Base-by-base conservation (phyloP, 1,139 yeast species). In the Pichia sp. region DNA sequence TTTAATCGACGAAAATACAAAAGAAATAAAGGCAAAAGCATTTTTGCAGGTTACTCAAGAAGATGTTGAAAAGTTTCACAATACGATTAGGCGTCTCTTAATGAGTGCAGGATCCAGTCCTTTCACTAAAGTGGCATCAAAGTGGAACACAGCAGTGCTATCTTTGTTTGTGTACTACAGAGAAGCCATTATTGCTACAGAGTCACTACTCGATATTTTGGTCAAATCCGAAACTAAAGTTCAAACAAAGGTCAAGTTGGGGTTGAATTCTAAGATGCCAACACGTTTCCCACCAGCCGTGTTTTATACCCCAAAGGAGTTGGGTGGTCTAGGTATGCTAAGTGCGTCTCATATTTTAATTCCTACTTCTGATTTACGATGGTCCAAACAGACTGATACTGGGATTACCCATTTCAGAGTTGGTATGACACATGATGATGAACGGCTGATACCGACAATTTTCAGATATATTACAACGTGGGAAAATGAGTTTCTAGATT, bases 241-340 rank as follows among this genome's bases (percentile, higher is more conserved):
- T 51, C 99, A 95, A 69, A 95, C 93, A 54, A 78, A 97, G 61
- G 97, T 95, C 29, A 95, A 95, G 68, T 81, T 93, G 75, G 99
- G 99, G 0, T 76, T 95, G 58, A 95, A 95, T 66, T 92, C 98
- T 8, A 95, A 95, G 71, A 95, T 95, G 99, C 99, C 99, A 0
- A 85, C 97, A 0, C 78, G 99, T 53, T 95, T 95, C 72, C 99
- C 99, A 3, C 99, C 99, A 0, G 98, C 97, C 2, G 99, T 95
- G 0, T 95, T 95, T 63, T 95, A 95, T 67, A 90, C 99, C 0
- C 99, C 99, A 0, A 93, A 90, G 64, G 99, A 95, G 68, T 73
- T 95, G 8, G 99, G 99, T 52, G 99, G 99, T 42, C 73, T 95
- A 48, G 99, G 99, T 19, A 95, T 95, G 99, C 75, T 95, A 30